A percentile compares a stretch with the other conserved stretches of the same genome.
Conservation (phyloP, 148 eudicot genomes). For the Vaccinium macrocarpon region DNA sequence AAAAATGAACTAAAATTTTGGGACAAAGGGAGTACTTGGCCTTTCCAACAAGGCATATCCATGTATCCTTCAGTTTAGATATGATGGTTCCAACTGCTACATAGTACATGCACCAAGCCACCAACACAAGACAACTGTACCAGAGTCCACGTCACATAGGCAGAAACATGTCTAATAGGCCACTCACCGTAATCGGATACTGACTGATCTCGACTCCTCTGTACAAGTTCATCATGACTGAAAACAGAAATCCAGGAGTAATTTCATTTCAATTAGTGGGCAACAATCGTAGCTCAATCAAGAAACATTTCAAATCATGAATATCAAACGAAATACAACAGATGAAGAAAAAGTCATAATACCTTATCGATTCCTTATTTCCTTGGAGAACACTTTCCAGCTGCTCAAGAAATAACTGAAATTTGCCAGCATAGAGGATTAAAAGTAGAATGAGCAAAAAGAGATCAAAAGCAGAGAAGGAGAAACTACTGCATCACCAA, state of each 20-base stretch:
- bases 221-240: constrained; percentile 82
- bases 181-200: constrained; percentile 87
- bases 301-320: not conserved
- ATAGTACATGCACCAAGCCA: not conserved
- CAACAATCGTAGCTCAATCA: not conserved
- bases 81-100: not conserved
- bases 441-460: constrained; percentile 8
- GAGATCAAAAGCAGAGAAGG: not conserved
- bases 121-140: not conserved
- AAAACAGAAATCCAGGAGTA: constrained; percentile 21
- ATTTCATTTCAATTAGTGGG: constrained; percentile 3
- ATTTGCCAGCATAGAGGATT: constrained; percentile 17
- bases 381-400: constrained; percentile 80
- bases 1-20: no score
- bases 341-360: constrained; percentile 7
- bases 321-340: not conserved
- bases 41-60: not conserved
- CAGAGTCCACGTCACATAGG: not conserved
- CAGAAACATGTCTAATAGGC: constrained; percentile 2
- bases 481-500: not conserved
- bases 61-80: not conserved
- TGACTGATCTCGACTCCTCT: constrained; percentile 85
- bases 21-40: not conserved
- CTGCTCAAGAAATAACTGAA: constrained; percentile 91
- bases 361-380: constrained; percentile 66